Base-by-base conservation (phyloP, 2,329 filamentous ascomycete species). In the Calonectria pauciramosa region DNA sequence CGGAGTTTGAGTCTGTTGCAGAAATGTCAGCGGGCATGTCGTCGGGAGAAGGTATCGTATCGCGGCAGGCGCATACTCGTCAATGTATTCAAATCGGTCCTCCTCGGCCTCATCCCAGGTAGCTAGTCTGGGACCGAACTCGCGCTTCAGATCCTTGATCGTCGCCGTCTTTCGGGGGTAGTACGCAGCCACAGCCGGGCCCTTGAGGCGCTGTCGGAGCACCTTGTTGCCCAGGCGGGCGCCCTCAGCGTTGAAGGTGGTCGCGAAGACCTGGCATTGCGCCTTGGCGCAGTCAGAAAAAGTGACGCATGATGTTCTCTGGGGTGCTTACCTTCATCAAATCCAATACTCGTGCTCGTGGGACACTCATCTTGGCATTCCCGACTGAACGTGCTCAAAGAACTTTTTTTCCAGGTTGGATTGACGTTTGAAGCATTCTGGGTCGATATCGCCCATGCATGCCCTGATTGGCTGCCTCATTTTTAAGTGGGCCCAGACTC, bases 181-280 rank as follows among this genome's bases (percentile, higher is more conserved):
- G 89, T 98, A 99, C 72, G 95, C 90, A 49, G 93, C 94, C 77
- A 98, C 87, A 0, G 94, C 88, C 36, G 96, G 95, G n/a, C 97
- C 97, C 82, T 91, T 92, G 76, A 99, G 89, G 82, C 96, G 93
- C 85, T 98, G 94, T 82, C 96, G 95, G 74, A 99, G 90, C 84
- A 99, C 90, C 86, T 97, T 98, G 88, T 97, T 98, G 82, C 97
- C 97, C 80, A 95, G 92, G 76, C 97, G 95, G 75, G 94, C 85
- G 79, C 93, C 89, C 70, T 95, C 90, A 32, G 97, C 97, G 86
- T 99, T 99, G 89, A 93, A 99, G 68, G 93, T 96, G 66, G 94
- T 95, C 82, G 93, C 93, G 89, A 99, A 99, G 87, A 99, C 92
- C 84, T 93, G 92, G 90, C 95, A 98, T 93, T 96, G 96, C 83